phyloP scores from a whole-genome alignment of 2,329 filamentous ascomycete genomes.

The Epichloe brachyelytri region DNA sequence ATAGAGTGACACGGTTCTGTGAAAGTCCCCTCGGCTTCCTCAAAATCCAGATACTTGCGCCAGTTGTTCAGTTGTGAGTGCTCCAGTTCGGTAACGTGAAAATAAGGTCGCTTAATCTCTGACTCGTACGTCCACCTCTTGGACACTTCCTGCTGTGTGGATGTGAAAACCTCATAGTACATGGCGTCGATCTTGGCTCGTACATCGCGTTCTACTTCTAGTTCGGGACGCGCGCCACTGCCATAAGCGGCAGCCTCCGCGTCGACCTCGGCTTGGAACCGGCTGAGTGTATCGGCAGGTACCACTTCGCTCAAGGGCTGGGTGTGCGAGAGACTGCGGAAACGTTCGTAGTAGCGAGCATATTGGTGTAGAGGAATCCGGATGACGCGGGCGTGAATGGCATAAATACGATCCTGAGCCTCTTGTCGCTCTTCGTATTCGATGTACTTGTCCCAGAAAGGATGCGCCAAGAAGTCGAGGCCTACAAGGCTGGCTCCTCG shows the following conservation, averaged over 20 bases:
- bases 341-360: conserved; percentile 85
- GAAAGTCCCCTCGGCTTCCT: conserved; percentile 70
- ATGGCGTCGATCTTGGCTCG: conserved; percentile 66
- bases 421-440: conserved; percentile 92
- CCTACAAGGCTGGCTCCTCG: conserved; percentile 75
- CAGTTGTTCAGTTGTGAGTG: conserved; percentile 76
- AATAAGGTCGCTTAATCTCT: conserved; percentile 91
- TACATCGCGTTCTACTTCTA: conserved; percentile 74
- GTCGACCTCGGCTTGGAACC: conserved; percentile 61
- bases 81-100: conserved; percentile 88
- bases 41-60: conserved; percentile 93
- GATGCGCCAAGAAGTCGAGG: conserved; percentile 84
- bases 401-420: conserved; percentile 71
- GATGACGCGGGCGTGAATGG: conserved; percentile 69
- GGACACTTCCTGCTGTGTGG: conserved; percentile 74
- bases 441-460: conserved; percentile 98
- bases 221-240: conserved; percentile 46
- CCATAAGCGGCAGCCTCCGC: conserved; percentile 44
- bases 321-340: conserved; percentile 61
- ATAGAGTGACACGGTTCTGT: conserved; percentile 70
- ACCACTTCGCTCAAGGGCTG: conserved; percentile 64
- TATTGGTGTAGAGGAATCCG: conserved; percentile 94
- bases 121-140: conserved; percentile 93
- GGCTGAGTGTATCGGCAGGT: conserved; percentile 51
- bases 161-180: conserved; percentile 69